A percentile compares a stretch with the other conserved stretches of the same genome.
Conservation (phyloP, 768 basidiomycete genomes). For the Scleroderma bovista region DNA sequence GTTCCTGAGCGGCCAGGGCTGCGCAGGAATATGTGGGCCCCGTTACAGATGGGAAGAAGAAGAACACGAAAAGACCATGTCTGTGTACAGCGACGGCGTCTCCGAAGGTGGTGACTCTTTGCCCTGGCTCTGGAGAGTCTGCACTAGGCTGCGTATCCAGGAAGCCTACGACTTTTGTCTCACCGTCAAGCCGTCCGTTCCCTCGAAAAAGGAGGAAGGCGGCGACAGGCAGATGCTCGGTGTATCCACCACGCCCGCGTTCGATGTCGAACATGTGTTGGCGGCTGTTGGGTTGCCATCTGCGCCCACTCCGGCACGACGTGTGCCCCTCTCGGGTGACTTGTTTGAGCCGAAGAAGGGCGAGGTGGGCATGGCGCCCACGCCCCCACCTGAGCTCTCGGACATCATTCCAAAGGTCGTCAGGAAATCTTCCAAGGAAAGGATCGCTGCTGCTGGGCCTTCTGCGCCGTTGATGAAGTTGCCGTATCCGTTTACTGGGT, state of each 20-base stretch:
- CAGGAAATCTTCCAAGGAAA: constrained; percentile 44
- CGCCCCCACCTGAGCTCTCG: constrained; percentile 27
- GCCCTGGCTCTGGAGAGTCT: constrained; percentile 76
- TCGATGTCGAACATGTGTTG: constrained; percentile 53
- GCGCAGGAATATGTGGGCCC: constrained; percentile 81
- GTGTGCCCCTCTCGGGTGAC: constrained; percentile 57
- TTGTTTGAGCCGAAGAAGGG: constrained; percentile 50
- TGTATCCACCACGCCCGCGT: constrained; percentile 28
- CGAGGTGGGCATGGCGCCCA: constrained; percentile 18
- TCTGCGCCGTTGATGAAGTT: constrained; percentile 43
- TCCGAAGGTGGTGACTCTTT: constrained; percentile 46
- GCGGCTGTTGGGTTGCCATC: constrained; percentile 50
- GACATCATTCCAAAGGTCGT: constrained; percentile 43
- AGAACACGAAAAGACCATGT: constrained; percentile 54
- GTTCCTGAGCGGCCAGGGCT: constrained; percentile 69
- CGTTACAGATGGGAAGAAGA: constrained; percentile 83
- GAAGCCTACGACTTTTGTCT: constrained; percentile 82
- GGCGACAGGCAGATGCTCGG: constrained; percentile 20
- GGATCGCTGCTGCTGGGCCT: constrained; percentile 31
- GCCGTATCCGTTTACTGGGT: constrained; percentile 69
- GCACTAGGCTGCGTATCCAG: constrained; percentile 63
- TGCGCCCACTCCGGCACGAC: constrained; percentile 47
- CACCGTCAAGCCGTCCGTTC: constrained; percentile 33
- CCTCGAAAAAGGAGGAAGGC: constrained; percentile 27
- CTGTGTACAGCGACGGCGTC: constrained; percentile 41